Conservation (phyloP, 2,329 filamentous ascomycete genomes). For the Pleoardoris graminearum region DNA sequence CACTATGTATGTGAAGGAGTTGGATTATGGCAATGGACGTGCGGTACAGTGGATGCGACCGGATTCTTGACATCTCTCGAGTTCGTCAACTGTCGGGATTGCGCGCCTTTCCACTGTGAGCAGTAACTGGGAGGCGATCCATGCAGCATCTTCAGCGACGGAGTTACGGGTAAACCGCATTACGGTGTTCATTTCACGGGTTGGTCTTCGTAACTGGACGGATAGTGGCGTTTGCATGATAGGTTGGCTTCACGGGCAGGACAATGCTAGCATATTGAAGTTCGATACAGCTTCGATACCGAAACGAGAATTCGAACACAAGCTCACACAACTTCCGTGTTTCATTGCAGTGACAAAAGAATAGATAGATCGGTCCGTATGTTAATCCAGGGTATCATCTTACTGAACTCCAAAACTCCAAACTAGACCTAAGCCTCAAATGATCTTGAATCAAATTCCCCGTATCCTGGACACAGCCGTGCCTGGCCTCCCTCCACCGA, state of each 20-base stretch:
- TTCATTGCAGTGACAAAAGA: neutral
- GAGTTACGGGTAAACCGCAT: slow-evolving; percentile 22
- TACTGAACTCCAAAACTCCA: neutral
- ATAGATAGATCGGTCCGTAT: neutral
- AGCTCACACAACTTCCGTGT: no score
- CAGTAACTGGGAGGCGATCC: neutral
- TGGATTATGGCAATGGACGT: neutral
- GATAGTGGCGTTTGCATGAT: no score
- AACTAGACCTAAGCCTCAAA: neutral
- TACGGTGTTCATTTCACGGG: neutral
- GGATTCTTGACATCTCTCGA: neutral
- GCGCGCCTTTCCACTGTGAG: neutral
- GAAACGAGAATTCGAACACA: no score
- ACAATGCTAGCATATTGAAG: no score
- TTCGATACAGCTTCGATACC: no score
- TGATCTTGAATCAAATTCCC: neutral
- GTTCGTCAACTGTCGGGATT: neutral
- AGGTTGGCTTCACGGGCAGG: no score
- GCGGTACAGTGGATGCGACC: neutral
- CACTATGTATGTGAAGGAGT: neutral
- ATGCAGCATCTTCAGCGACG: slow-evolving; percentile 29
- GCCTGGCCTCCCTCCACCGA: slow-evolving; percentile 25
- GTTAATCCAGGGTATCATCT: slow-evolving; percentile 2
- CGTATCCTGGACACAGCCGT: neutral
- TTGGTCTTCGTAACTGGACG: no score